Conservation (phyloP, 345 rosid species). For the Rhodomyrtus tomentosa region DNA sequence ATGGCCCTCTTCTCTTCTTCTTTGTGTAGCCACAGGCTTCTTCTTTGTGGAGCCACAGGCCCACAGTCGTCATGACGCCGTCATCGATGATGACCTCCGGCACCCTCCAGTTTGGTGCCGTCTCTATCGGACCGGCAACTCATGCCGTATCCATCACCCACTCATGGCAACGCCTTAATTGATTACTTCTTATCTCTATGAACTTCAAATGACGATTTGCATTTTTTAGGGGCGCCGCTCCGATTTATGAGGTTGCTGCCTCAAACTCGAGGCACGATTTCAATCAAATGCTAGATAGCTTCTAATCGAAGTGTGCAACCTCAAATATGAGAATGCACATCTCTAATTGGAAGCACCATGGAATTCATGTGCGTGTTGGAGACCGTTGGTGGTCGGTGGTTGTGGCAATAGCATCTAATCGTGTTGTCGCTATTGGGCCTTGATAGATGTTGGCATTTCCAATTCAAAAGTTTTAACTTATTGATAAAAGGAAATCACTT, state of each 20-base stretch:
- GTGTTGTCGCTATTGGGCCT: background rate
- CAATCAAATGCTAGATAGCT: background rate
- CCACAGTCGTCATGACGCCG: background rate
- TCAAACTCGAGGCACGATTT: background rate
- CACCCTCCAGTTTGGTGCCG: background rate
- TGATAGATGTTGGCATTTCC: background rate
- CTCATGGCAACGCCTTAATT: background rate
- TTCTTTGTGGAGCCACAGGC: background rate
- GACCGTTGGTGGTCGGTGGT: background rate
- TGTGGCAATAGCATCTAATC: accelerated
- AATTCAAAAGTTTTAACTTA: background rate
- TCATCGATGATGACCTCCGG: background rate
- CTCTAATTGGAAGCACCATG: background rate
- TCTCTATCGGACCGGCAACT: background rate
- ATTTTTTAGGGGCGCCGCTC: background rate
- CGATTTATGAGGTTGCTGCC: background rate
- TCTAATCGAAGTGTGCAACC: background rate
- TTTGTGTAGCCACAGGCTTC: background rate
- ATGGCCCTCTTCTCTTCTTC: background rate
- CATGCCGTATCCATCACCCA: background rate
- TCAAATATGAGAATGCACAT: background rate
- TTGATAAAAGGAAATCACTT: accelerated
- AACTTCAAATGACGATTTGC: background rate
- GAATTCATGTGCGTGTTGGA: background rate
- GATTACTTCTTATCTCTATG: background rate